phyloP scores from a whole-genome alignment of 331 rosid species.

The Malus hybrid region DNA sequence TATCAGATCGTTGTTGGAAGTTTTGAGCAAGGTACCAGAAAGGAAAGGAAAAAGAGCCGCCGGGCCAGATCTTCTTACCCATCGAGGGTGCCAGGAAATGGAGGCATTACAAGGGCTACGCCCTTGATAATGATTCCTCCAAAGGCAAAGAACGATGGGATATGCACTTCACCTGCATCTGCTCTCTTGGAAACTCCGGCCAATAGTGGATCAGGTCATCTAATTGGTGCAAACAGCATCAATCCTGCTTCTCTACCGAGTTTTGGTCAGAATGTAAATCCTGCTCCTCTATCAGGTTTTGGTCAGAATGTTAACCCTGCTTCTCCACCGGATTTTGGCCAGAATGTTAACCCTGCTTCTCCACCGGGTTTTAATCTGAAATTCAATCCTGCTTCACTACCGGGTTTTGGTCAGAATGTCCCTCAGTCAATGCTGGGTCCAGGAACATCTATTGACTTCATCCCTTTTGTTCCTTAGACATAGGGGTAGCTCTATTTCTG shows the following conservation, averaged over 20 bases:
- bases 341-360: neutral
- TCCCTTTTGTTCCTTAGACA: neutral
- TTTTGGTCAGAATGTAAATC: conserved; percentile 8
- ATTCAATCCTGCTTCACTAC: no score
- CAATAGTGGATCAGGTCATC: no score
- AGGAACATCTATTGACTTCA: neutral
- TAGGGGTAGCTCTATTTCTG: neutral
- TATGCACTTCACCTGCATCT: no score
- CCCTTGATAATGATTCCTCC: no score
- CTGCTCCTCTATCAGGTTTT: neutral
- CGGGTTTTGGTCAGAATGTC: neutral
- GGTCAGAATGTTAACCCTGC: neutral
- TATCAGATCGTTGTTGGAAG: conserved; percentile 39
- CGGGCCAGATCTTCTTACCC: no score
- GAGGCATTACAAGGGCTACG: no score
- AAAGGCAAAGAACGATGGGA: no score
- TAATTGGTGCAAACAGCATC: neutral
- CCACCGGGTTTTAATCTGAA: neutral
- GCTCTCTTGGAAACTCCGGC: no score
- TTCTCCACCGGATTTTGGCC: neutral
- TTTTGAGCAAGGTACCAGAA: conserved; percentile 19
- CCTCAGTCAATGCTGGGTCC: neutral
- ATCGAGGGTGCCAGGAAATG: no score
- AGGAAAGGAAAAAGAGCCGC: conserved; percentile 6
- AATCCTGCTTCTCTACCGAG: neutral